phyloP scores from a whole-genome alignment of 2,329 filamentous ascomycete genomes.

The Microdochium trichocladiopsis region DNA sequence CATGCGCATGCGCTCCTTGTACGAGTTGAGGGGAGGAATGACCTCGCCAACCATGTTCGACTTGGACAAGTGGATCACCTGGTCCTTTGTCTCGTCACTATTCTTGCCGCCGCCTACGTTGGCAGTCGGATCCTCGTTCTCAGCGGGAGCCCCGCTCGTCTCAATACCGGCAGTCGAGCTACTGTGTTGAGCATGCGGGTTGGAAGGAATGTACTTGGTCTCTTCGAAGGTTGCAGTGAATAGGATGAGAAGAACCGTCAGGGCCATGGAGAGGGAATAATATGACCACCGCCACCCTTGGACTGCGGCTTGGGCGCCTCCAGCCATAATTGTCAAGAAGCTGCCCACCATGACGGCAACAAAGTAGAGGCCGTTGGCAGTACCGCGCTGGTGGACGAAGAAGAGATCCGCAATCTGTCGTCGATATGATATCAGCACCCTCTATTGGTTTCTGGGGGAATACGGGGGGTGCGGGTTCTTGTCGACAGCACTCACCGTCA shows the following conservation, averaged over 20 bases:
- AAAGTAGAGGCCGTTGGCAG: conserved; percentile 23
- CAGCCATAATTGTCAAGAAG: conserved; percentile 22
- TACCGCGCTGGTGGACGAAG: conserved; percentile 22
- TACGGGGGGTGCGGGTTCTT: too few relatives aligned
- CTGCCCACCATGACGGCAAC: conserved; percentile 19
- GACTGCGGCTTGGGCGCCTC: conserved; percentile 15
- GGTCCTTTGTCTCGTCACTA: conserved; percentile 1
- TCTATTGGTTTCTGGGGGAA: too few relatives aligned
- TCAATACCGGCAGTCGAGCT: not conserved
- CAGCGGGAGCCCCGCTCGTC: not conserved
- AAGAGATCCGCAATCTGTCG: conserved; percentile 23
- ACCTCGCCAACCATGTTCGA: not conserved
- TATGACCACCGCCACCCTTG: conserved; percentile 23
- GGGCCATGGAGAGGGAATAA: conserved; percentile 9
- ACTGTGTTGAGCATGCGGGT: not conserved
- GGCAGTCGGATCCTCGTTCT: not conserved
- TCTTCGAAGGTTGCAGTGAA: conserved; percentile 14
- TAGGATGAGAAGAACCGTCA: conserved; percentile 2
- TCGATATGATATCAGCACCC: not conserved
- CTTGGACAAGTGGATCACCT: not conserved
- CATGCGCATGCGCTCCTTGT: conserved; percentile 3
- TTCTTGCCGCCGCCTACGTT: not conserved
- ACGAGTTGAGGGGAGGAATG: not conserved
- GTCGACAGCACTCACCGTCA: conserved; percentile 28
- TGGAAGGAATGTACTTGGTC: conserved; percentile 15